Base-by-base conservation (phyloP, 2,329 filamentous ascomycete genomes). In the Fusarium chaquense region DNA sequence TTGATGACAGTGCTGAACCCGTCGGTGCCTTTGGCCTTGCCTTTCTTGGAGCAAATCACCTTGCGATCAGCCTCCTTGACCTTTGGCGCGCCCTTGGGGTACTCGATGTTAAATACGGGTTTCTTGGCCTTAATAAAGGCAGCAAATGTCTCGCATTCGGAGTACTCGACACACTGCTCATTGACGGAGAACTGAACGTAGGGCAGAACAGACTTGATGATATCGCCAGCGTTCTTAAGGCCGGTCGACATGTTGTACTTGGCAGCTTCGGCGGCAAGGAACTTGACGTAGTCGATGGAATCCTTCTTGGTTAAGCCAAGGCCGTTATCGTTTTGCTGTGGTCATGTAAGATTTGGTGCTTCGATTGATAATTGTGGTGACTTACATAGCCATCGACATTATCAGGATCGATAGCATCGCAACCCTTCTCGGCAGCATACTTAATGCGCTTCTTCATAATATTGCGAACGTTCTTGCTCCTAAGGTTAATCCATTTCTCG, bases 61-160 rank as follows among this genome's bases (percentile, higher is more conserved):
- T 77, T 62, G 68, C 82, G 76, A 65, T 79, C 67, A 22, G 67
- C 62, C 5, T 71, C 52, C 5, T 76, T 73, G 22, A 86, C 79
- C 5, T 70, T 61, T 78, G 77, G 77, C 10, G 83, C 84, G 11
- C 81, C 83, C 44, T 85, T 81, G 4, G 89, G 89, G 73, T 93
- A 93, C 79, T 93, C 91, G 67, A 93, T 91, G 75, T 92, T 87
- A 76, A 92, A 92, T 33, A 93, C 90, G 3, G 90, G 90, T 77
- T 92, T 92, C 33, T 83, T 82, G 8, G 84, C 85, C 12, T 83
- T 72, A 58, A 90, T 84, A 73, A 92, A 92, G 5, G 83, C 77
- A 3, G 80, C 77, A 75, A 88, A 92, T 3, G 78, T 83, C 36
- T 80, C 79, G 74, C 90, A 92, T 76, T 92, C 89, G 6, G 79